Base-by-base conservation (phyloP, 345 rosid genomes). In the Sonneratia caseolaris region DNA sequence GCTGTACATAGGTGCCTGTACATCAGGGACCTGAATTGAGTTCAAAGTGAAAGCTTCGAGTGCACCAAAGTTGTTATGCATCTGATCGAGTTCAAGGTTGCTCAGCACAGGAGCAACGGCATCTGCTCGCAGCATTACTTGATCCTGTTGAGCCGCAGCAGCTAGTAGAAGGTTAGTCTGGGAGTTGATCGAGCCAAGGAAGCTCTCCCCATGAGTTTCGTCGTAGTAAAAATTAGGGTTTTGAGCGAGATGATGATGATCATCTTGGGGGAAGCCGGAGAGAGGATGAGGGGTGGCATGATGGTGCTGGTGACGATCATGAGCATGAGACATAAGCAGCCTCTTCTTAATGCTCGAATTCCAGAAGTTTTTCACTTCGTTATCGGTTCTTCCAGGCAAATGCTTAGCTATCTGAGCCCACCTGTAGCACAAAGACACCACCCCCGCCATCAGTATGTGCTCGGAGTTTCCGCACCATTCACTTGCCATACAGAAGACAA, bases 321-420 rank as follows among this genome's bases (percentile, higher is more conserved):
- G 85, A 43, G 66, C 37, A 27, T 62, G 66, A 3, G 92, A 83
- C 67, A 88, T 81, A 47, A 92, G 82, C 84, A 92, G 83, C 86
- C 87, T 90, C 82, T 92, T 92, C 83, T 92, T 92, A 37, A 90
- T 80, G 86, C 95, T 86, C 64, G 98, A 92, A 57, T 92, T 92
- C 98, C 98, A 92, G 68, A 92, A 92, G 72, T 92, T 92, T 84
- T 92, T 92, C 78, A 92, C 98, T 70, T 92, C 98, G 38, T 92
- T 92, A 69, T 92, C 98, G 13, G 98, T 92, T 82, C 98, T 86
- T 37, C 98, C 98, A 0, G 98, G 98, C 38, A 92, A 76, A 68
- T 90, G 98, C 81, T 85, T 90, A 5, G 98, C 94, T 69, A 92
- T 92, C 49, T 88, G 91, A 61, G 98, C 92, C 98, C 96, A 92